Conservation (phyloP, 1,284 basidiomycete genomes). For the Chiua sp. region DNA sequence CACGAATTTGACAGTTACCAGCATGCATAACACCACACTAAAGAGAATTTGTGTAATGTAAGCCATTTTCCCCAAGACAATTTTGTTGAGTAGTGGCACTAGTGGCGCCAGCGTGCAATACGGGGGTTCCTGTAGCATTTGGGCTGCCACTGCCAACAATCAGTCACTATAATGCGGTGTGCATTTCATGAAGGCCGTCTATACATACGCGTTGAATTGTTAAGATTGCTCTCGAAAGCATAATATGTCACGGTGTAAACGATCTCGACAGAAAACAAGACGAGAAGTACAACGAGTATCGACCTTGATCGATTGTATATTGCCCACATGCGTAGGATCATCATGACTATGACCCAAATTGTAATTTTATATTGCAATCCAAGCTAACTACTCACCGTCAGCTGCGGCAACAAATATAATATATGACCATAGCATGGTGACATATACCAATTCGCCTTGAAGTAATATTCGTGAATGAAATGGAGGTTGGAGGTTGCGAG, state of each 20-base stretch:
- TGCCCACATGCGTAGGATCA: conserved; percentile 17
- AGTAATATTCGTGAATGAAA: no score
- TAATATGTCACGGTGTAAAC: neutral
- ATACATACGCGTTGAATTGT: neutral
- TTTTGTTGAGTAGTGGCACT: neutral
- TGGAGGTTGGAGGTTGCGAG: neutral
- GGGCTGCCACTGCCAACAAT: neutral
- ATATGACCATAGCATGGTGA: neutral
- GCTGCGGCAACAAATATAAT: neutral
- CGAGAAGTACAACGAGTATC: conserved; percentile 2
- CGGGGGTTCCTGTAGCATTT: neutral
- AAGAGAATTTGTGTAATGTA: neutral
- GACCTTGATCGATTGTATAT: conserved; percentile 14
- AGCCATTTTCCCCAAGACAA: neutral
- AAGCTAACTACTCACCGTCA: neutral
- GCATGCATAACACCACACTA: conserved; percentile 6
- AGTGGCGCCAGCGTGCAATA: neutral
- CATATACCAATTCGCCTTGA: neutral
- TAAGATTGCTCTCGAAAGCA: neutral
- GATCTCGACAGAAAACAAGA: neutral
- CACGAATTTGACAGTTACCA: neutral
- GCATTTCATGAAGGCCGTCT: neutral
- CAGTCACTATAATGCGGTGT: neutral
- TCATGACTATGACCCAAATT: conserved; percentile 5
- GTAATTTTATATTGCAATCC: neutral